Percentiles rank a stretch among this genome's conserved stretches.
Conservation (phyloP, 768 basidiomycete genomes). For the Chalciporus piperatus region DNA sequence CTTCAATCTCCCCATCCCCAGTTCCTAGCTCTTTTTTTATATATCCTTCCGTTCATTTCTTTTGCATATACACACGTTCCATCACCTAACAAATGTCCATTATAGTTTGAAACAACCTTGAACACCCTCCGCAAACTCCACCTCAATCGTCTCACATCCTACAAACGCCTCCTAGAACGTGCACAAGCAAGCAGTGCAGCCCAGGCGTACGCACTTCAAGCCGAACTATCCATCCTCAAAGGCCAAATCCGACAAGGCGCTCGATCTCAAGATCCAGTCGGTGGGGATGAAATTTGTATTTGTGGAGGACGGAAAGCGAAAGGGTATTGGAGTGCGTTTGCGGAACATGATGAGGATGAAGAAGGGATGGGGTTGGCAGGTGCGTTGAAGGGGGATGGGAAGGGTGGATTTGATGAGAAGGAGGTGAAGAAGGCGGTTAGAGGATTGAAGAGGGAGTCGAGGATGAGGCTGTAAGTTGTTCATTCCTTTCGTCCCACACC, state of each 20-base stretch:
- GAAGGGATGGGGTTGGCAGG: constrained; percentile 42
- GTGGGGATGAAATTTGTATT: constrained; percentile 35
- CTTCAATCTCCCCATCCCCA: too few species aligned
- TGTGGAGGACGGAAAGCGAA: constrained; percentile 63
- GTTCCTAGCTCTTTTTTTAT: background rate
- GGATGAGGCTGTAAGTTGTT: constrained; percentile 67
- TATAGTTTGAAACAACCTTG: constrained; percentile 45
- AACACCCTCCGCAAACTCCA: constrained; percentile 42
- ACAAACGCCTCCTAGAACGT: constrained; percentile 78
- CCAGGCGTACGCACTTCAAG: constrained; percentile 83
- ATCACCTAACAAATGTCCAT: background rate
- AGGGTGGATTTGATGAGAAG: constrained; percentile 64
- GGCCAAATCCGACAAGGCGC: constrained; percentile 32
- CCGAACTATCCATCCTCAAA: constrained; percentile 69
- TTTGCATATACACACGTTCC: background rate
- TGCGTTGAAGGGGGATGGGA: constrained; percentile 46
- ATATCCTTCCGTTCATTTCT: background rate
- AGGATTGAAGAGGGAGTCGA: constrained; percentile 59
- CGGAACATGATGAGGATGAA: constrained; percentile 44
- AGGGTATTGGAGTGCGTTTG: constrained; percentile 74
- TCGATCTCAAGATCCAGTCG: constrained; percentile 7
- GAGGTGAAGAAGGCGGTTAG: constrained; percentile 66
- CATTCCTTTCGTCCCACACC: background rate
- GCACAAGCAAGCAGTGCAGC: constrained; percentile 76
- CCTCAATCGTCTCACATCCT: constrained; percentile 59